A percentile compares a stretch with the other conserved stretches of the same genome.
Evolutionary conservation across 73 alveolate species (phyloP).

Genomic region (Stentor roeselii): DNA sequence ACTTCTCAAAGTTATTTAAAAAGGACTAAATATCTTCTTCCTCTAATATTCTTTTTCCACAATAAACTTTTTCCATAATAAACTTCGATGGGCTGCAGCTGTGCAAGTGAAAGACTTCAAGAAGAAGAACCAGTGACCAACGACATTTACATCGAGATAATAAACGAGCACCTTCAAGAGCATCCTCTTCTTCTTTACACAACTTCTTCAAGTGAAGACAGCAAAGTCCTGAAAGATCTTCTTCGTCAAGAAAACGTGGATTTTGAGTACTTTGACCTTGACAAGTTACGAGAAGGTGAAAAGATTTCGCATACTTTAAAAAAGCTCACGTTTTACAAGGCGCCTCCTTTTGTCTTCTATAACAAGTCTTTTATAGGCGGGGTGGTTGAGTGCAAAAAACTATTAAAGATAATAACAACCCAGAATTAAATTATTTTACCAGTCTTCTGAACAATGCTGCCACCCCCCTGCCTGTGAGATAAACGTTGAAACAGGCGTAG

Average conservation of each 20-base stretch:
- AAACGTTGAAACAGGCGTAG: not conserved
- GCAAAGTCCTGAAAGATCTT: not conserved
- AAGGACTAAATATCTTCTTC: too few relatives aligned
- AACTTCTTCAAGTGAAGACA: not conserved
- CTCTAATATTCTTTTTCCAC: too few relatives aligned
- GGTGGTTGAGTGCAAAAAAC: too few relatives aligned
- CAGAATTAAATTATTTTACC: too few relatives aligned
- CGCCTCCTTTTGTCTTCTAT: not conserved
- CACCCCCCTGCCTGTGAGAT: not conserved
- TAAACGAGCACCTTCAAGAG: not conserved
- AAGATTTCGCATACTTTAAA: not conserved
- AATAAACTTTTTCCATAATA: too few relatives aligned
- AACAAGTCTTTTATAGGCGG: not conserved
- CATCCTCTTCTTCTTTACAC: not conserved
- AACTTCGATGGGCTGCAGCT: slow-evolving; percentile 7
- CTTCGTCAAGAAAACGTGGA: not conserved
- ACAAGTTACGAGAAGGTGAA: not conserved
- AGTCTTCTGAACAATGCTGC: not conserved
- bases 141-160: too few relatives aligned
- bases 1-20: too few relatives aligned
- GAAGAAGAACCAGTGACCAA: not conserved
- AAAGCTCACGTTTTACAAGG: not conserved
- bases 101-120: not conserved
- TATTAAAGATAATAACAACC: too few relatives aligned
- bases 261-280: not conserved